Evolutionary conservation across 495 filamentous ascomycete species (phyloP), one percentile per base, ranked within the genome.

Genomic region (Penicillium paxilli): DNA sequence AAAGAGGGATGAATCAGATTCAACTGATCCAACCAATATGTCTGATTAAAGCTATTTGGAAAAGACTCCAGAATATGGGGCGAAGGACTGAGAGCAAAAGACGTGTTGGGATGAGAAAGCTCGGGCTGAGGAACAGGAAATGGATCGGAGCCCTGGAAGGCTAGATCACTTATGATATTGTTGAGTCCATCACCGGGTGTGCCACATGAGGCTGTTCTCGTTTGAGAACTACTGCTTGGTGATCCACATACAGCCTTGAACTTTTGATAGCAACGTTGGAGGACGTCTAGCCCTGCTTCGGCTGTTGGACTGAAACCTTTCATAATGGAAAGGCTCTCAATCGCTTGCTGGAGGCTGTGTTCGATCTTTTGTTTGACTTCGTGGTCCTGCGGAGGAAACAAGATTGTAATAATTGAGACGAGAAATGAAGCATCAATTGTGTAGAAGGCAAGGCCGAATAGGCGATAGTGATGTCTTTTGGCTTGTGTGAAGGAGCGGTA

Each of bases 401-500:
- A 16, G 14, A 33, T 52, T 44, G 38, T 33, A 30, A 52, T 52
- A 17, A 42, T 32, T 19, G 42, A 52, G 5, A 52, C 17, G 19
- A 52, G 50, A n/a, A n/a, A n/a, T n/a, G n/a, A 32, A 17, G 50
- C 50, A 20, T 52, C 37, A 25, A 52, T 26, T 10, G 24, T 45
- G 28, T 45, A 42, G 22, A 52, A 52, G 3, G 50, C 37, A 21
- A 52, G 37, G n/a, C 38, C 19, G 32, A 56, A 56, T 48, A 50
- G 47, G 16, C 19, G 37, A 19, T 56, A 51, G 20, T 56, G 53
- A 51, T 56, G 28, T 28, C 19, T 14, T 28, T 51, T 52, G 7
- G 33, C 47, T 42, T 41, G 21, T 23, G 49, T 16, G 16, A 56
- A 51, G 3, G 38, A 40, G 8, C 53, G 53, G 5, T 52, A 23